phyloP scores from a whole-genome alignment of 2,329 filamentous ascomycete species.

The Colletotrichum chlorophyti region DNA sequence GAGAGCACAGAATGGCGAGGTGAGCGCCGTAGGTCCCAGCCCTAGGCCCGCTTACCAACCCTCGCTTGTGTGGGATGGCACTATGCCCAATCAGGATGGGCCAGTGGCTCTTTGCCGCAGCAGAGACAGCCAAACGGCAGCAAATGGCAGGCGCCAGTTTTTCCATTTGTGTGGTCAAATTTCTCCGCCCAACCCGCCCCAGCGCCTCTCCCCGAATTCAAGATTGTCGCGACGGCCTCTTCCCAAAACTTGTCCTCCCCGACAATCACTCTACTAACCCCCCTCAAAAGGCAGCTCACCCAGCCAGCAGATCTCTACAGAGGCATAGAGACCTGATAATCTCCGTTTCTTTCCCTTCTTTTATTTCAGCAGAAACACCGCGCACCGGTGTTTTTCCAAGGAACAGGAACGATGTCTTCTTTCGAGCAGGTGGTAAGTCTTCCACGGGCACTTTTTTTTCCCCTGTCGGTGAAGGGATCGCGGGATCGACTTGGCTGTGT shows the following conservation, averaged over 20 bases:
- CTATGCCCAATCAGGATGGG: conserved; percentile 43
- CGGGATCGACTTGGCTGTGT: conserved; percentile 3
- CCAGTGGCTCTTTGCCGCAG: no score
- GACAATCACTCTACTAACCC: conserved; percentile 33
- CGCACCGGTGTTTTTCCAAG: conserved; percentile 37
- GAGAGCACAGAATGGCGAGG: neutral
- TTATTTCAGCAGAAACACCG: conserved; percentile 24
- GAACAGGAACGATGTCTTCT: conserved; percentile 66
- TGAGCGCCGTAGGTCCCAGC: conserved; percentile 44
- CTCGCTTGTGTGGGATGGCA: conserved; percentile 42
- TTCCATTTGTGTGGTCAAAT: conserved; percentile 32
- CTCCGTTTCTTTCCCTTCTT: conserved; percentile 24
- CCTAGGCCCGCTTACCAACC: conserved; percentile 42
- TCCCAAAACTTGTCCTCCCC: conserved; percentile 27
- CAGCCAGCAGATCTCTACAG: conserved; percentile 30
- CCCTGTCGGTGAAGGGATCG: neutral
- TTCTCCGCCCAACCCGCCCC: conserved; percentile 28
- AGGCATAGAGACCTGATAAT: conserved; percentile 33
- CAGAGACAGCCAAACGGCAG: no score
- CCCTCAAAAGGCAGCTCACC: conserved; percentile 30
- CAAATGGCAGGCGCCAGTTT: no score
- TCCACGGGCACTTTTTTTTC: neutral
- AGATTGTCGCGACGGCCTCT: conserved; percentile 30
- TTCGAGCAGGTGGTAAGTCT: conserved; percentile 75
- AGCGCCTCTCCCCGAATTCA: conserved; percentile 18